These are phyloP conservation scores for Penicillium corylophilum DNA, from an alignment of 2,329 filamentous ascomycete genomes.

Conservation along the genomic window DNA sequence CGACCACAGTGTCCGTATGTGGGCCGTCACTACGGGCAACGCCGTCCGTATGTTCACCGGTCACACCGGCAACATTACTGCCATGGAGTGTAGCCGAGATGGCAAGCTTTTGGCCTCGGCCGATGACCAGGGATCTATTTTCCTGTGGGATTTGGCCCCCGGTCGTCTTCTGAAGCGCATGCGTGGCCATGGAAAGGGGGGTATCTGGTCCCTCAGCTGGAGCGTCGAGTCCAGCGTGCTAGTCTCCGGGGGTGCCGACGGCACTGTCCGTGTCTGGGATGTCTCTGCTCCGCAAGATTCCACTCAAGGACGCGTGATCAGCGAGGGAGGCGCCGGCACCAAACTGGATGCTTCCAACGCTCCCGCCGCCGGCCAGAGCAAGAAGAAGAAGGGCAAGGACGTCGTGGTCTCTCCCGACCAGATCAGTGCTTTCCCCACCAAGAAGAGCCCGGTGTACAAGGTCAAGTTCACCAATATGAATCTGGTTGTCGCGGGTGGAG, in stretches of 20 bases:
- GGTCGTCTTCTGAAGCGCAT: conserved; percentile 87
- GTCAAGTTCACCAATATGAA: conserved; percentile 96
- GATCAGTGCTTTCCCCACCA: conserved; percentile 91
- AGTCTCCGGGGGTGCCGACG: conserved; percentile 85
- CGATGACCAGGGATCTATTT: conserved; percentile 83
- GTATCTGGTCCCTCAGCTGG: conserved; percentile 91
- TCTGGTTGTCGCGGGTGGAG: conserved; percentile 79
- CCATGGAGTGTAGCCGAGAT: conserved; percentile 80
- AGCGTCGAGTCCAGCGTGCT: conserved; percentile 89
- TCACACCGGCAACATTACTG: conserved; percentile 82
- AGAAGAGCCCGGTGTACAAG: conserved; percentile 92
- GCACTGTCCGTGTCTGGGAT: conserved; percentile 93
- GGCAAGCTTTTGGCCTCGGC: conserved; percentile 90
- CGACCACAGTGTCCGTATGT: conserved; percentile 96
- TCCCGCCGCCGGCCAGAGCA: conserved; percentile 45
- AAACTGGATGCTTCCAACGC: conserved; percentile 56
- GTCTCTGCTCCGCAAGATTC: conserved; percentile 66
- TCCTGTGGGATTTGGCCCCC: conserved; percentile 90
- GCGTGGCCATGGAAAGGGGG: conserved; percentile 88
- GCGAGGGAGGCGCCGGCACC: conserved; percentile 49
- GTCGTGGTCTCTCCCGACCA: conserved; percentile 89
- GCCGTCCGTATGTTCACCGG: conserved; percentile 91
- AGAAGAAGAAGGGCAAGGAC: conserved; percentile 78
- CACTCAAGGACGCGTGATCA: conserved; percentile 55
- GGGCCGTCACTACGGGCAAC: conserved; percentile 83